Percentiles rank a stretch among this genome's conserved stretches.
phyloP scores from a whole-genome alignment of 208 protist genomes.

The Trypanosoma platydactyli region DNA sequence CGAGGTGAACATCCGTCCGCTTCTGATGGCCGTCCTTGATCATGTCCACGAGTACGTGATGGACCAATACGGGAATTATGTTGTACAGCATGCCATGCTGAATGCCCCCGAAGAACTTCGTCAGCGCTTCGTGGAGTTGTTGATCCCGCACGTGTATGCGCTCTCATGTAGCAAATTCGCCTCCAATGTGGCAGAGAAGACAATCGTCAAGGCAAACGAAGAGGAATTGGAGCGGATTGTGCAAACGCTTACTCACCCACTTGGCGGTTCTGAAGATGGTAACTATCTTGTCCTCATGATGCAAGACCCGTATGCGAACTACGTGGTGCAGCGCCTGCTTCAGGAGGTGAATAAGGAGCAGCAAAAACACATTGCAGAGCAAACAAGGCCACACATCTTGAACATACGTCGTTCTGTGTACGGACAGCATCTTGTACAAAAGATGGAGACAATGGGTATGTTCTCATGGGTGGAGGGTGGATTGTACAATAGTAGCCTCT shows the following conservation, averaged over 20 bases:
- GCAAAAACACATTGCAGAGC: conserved; percentile 50
- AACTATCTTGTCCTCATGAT: conserved; percentile 93
- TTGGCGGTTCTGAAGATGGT: conserved; percentile 46
- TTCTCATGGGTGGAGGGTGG: conserved; percentile 28
- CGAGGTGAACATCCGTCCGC: conserved; percentile 52
- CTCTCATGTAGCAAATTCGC: conserved; percentile 97
- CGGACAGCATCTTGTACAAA: conserved; percentile 73
- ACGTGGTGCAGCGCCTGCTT: conserved; percentile 96
- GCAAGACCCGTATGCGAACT: conserved; percentile 97
- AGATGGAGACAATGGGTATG: conserved; percentile 70
- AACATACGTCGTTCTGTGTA: conserved; percentile 63
- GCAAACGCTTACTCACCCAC: conserved; percentile 44
- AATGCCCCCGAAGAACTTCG: conserved; percentile 86
- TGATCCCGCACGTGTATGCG: conserved; percentile 77
- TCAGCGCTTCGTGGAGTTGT: conserved; percentile 63
- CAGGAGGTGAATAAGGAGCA: conserved; percentile 62
- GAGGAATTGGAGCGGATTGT: conserved; percentile 87
- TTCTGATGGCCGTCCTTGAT: conserved; percentile 91
- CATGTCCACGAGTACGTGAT: conserved; percentile 83
- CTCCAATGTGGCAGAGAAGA: conserved; percentile 98
- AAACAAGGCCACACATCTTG: conserved; percentile 48
- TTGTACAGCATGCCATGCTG: conserved; percentile 97
- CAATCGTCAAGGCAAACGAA: conserved; percentile 71
- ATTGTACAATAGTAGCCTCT: conserved; percentile 8
- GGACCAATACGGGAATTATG: conserved; percentile 99